phyloP scores from a whole-genome alignment of 2,329 filamentous ascomycete genomes.

The Magnaporthiopsis rhizophila region DNA sequence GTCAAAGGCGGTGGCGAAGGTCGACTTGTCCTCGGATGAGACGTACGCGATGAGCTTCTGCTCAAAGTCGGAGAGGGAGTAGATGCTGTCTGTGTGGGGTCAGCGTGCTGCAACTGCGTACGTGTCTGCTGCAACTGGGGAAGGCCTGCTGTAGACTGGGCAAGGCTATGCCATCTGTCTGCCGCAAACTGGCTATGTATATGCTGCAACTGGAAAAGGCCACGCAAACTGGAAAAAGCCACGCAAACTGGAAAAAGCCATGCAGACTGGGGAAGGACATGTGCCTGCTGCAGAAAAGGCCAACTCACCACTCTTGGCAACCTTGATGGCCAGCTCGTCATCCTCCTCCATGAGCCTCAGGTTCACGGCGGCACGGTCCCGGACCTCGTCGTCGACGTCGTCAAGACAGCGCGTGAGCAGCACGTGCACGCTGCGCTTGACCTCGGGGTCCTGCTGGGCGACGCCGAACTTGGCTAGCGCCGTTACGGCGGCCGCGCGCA shows the following conservation, averaged over 20 bases:
- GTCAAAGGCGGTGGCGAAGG: constrained; percentile 81
- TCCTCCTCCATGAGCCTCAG: constrained; percentile 87
- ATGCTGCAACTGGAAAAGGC: no score
- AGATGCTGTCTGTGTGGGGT: constrained; percentile 70
- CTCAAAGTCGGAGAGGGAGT: constrained; percentile 88
- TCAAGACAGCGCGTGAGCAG: constrained; percentile 89
- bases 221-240: no score
- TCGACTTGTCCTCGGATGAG: constrained; percentile 79
- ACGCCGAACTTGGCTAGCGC: constrained; percentile 96
- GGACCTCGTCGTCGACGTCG: constrained; percentile 94
- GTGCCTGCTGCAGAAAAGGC: no score
- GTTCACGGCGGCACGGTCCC: constrained; percentile 90
- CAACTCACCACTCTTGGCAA: constrained; percentile 83
- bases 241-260: no score
- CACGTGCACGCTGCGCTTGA: constrained; percentile 92
- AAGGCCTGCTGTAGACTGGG: no score
- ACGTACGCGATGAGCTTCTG: constrained; percentile 98
- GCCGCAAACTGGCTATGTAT: no score
- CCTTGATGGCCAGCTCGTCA: constrained; percentile 74
- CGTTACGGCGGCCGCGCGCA: constrained; percentile 89
- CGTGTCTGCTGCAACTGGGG: no score
- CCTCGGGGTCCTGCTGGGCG: constrained; percentile 89
- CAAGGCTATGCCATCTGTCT: no score
- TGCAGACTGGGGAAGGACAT: no score
- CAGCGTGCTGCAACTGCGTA: no score